phyloP scores from a whole-genome alignment of 1,139 yeast species.

The Kurtzmaniella quercitrusa region DNA sequence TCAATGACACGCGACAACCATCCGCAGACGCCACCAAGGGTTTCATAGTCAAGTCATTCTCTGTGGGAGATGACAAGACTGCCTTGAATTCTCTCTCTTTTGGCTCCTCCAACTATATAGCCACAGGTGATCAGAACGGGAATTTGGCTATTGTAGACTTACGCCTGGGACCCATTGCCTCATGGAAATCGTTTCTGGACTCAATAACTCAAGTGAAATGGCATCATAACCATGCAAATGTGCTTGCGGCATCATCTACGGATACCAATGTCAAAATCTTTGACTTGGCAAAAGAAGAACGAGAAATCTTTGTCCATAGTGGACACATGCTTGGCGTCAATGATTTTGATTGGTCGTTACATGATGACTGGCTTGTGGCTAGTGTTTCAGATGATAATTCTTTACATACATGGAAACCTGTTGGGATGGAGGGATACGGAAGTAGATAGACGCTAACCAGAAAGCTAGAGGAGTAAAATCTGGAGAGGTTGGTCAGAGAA shows the following conservation, averaged over 20 bases:
- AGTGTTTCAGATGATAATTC: conserved; percentile 89
- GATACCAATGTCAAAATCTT: conserved; percentile 72
- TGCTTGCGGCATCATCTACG: conserved; percentile 69
- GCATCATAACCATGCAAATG: conserved; percentile 61
- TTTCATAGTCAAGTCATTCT: neutral
- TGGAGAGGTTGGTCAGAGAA: conserved; percentile 6
- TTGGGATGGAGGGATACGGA: conserved; percentile 15
- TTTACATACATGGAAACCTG: conserved; percentile 79
- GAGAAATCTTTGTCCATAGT: conserved; percentile 68
- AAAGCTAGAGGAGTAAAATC: conserved; percentile 1
- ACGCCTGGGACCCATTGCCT: conserved; percentile 15
- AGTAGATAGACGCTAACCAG: conserved; percentile 3
- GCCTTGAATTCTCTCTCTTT: neutral
- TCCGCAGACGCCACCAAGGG: conserved; percentile 8
- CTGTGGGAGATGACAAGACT: neutral
- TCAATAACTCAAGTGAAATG: conserved; percentile 72
- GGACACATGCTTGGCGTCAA: conserved; percentile 90
- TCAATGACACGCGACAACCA: conserved; percentile 50
- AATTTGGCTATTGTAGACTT: conserved; percentile 2
- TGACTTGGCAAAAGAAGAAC: conserved; percentile 47
- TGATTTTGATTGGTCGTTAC: conserved; percentile 84
- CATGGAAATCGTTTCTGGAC: conserved; percentile 21
- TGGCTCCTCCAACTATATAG: conserved; percentile 37
- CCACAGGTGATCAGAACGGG: conserved; percentile 71
- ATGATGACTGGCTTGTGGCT: conserved; percentile 73